These are phyloP conservation scores for Diplodia intermedia DNA, from an alignment of 2,329 filamentous ascomycete genomes.

Conservation along the genomic window DNA sequence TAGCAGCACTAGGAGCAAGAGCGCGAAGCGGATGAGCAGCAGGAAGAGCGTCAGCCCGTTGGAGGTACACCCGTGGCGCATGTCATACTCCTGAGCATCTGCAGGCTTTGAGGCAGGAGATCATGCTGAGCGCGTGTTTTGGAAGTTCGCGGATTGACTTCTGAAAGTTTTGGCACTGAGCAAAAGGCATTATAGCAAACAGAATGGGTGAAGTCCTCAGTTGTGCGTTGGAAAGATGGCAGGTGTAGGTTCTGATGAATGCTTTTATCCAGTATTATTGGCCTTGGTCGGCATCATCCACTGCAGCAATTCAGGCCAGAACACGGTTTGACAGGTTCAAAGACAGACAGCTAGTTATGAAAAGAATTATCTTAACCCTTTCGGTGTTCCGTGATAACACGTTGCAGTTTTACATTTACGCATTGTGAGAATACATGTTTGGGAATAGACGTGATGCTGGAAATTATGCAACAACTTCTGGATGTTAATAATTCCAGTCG, in stretches of 20 bases:
- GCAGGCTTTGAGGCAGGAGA: not conserved
- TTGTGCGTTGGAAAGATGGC: not conserved
- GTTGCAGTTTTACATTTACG: too few relatives aligned
- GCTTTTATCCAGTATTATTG: not conserved
- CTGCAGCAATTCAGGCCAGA: not conserved
- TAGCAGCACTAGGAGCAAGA: not conserved
- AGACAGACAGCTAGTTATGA: not conserved
- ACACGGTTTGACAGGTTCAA: not conserved
- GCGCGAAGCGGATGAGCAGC: not conserved
- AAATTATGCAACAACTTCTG: too few relatives aligned
- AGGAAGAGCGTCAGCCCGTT: not conserved
- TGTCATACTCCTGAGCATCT: constrained; percentile 13
- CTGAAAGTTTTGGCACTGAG: not conserved
- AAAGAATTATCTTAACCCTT: not conserved
- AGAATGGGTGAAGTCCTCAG: not conserved
- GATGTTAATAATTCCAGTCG: too few relatives aligned
- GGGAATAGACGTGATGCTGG: too few relatives aligned
- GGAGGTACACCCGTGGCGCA: constrained; percentile 16
- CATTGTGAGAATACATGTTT: too few relatives aligned
- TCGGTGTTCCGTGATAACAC: not conserved
- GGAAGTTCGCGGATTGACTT: not conserved
- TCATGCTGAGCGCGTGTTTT: not conserved
- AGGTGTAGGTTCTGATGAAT: not conserved
- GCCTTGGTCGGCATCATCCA: not conserved
- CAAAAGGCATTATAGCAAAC: not conserved